A percentile compares a stretch with the other conserved stretches of the same genome.
phyloP scores from a whole-genome alignment of 345 rosid species.

The Cardiospermum halicacabum region DNA sequence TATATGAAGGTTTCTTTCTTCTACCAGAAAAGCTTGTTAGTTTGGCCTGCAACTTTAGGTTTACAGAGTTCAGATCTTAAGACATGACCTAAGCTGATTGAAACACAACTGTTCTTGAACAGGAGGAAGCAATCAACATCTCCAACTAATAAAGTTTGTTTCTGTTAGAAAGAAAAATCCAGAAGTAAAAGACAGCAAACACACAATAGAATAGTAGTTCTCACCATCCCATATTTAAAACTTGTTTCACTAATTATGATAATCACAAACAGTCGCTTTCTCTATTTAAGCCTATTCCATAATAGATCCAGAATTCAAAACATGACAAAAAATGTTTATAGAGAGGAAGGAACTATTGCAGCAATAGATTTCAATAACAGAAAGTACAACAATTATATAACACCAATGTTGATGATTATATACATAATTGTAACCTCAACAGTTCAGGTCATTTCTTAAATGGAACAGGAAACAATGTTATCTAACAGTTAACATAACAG shows the following conservation, averaged over 20 bases:
- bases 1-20: background rate
- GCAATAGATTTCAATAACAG: background rate
- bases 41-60: background rate
- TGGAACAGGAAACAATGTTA: background rate
- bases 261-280: too few species aligned
- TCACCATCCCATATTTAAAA: too few species aligned
- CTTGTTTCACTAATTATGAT: too few species aligned
- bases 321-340: too few species aligned
- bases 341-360: background rate
- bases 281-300: background rate
- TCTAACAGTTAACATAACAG: background rate
- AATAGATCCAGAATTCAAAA: background rate
- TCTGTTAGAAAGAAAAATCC: background rate
- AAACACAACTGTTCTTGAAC: background rate
- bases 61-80: background rate
- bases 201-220: too few species aligned
- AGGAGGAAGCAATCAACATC: too few species aligned
- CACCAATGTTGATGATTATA: conserved; percentile 5
- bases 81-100: background rate
- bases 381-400: background rate
- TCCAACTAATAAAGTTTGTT: background rate
- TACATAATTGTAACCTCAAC: conserved; percentile 1
- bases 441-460: background rate
- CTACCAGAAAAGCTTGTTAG: background rate
- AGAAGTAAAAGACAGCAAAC: background rate